Percentiles rank a stretch among this genome's conserved stretches.
These are phyloP conservation scores for Strobilomyces dryophilus DNA, from an alignment of 768 basidiomycete genomes.

Conservation along the genomic window DNA sequence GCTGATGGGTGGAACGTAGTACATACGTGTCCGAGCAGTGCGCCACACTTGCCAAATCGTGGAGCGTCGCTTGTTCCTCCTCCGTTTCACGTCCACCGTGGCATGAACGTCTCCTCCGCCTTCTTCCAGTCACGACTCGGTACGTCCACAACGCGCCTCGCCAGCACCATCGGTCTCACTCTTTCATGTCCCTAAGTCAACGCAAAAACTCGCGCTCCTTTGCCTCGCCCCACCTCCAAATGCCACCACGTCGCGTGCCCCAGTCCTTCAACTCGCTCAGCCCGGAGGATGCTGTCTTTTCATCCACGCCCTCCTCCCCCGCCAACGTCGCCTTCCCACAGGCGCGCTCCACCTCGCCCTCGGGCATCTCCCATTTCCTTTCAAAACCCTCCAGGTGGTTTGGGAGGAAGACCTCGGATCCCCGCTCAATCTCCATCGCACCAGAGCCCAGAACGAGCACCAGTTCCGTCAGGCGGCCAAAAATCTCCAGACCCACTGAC, in stretches of 20 bases:
- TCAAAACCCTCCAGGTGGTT: conserved; percentile 74
- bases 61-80: background rate
- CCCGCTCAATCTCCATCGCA: conserved; percentile 38
- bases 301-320: conserved; percentile 30
- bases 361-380: conserved; percentile 60
- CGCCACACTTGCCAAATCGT: conserved; percentile 26
- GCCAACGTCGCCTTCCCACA: conserved; percentile 37
- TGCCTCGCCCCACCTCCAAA: conserved; percentile 16
- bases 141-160: conserved; percentile 12
- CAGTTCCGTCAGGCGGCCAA: conserved; percentile 57
- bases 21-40: background rate
- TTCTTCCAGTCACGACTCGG: background rate
- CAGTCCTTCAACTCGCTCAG: conserved; percentile 38
- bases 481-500: conserved; percentile 83
- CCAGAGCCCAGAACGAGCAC: conserved; percentile 48
- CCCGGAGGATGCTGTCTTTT: conserved; percentile 30
- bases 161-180: background rate
- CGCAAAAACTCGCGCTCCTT: conserved; percentile 14
- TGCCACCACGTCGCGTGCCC: conserved; percentile 49
- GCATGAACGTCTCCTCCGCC: conserved; percentile 7
- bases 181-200: background rate
- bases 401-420: conserved; percentile 51
- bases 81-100: conserved; percentile 22
- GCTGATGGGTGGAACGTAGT: background rate
- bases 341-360: conserved; percentile 60